Evolutionary conservation across 1,139 yeast genomes (phyloP).

Genomic region (Yamadazyma atlantica): DNA sequence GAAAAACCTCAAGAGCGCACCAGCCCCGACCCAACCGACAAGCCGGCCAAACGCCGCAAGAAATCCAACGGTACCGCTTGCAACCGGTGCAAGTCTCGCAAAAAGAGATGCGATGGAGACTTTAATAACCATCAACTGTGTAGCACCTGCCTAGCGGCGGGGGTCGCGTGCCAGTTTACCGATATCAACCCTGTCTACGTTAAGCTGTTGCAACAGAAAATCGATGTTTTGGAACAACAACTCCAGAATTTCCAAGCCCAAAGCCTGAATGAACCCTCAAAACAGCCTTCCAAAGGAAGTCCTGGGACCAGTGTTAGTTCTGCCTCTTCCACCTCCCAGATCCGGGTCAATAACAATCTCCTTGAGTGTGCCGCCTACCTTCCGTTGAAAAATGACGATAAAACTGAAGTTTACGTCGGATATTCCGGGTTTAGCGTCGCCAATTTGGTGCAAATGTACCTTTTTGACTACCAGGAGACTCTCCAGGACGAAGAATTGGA

Average conservation of each 20-base stretch:
- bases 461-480: slow-evolving; percentile 3
- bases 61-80: slow-evolving; percentile 5
- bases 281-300: too few relatives aligned
- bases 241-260: slow-evolving; percentile 1
- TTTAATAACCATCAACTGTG: slow-evolving; percentile 2
- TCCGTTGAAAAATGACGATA: slow-evolving; percentile 11
- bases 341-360: slow-evolving; percentile 3
- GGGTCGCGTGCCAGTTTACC: slow-evolving; percentile 4
- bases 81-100: slow-evolving; percentile 8
- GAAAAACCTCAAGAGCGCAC: too few relatives aligned
- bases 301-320: not conserved
- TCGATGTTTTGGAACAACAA: slow-evolving; percentile 5
- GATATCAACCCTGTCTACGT: slow-evolving; percentile 5
- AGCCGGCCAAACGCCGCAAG: not conserved
- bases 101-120: slow-evolving; percentile 11
- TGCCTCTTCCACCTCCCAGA: not conserved
- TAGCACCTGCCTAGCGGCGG: slow-evolving; percentile 4
- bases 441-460: slow-evolving; percentile 9
- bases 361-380: slow-evolving; percentile 11
- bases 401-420: slow-evolving; percentile 10
- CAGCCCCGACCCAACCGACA: not conserved
- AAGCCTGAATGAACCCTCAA: too few relatives aligned
- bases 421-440: slow-evolving; percentile 8
- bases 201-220: slow-evolving; percentile 5
- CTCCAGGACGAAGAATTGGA: not conserved